A percentile compares a stretch with the other conserved stretches of the same genome.
Evolutionary conservation across 305 asterid genomes (phyloP).

Genomic region (Ruellia speciosa): DNA sequence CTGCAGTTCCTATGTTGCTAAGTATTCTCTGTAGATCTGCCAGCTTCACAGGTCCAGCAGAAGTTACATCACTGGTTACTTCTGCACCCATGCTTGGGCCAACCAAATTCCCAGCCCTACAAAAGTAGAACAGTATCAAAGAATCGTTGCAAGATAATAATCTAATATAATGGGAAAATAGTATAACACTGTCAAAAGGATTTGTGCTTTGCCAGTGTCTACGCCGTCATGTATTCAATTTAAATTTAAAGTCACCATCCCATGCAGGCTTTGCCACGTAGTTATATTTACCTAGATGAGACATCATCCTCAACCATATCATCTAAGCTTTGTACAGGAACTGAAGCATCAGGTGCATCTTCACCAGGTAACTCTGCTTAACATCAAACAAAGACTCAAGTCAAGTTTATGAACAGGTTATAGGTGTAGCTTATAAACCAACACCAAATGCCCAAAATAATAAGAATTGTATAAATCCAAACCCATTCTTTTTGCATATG

Average conservation of each 20-base stretch:
- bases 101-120: slow-evolving; percentile 83
- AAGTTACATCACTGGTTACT: slow-evolving; percentile 71
- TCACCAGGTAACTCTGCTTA: slow-evolving; percentile 52
- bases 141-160: slow-evolving; percentile 6
- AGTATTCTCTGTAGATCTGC: slow-evolving; percentile 85
- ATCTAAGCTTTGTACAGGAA: slow-evolving; percentile 50
- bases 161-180: slow-evolving; percentile 1
- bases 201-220: too few species aligned
- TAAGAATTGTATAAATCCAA: slow-evolving; percentile 7
- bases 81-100: slow-evolving; percentile 71
- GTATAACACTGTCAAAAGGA: not conserved
- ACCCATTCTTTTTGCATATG: slow-evolving; percentile 11
- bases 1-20: slow-evolving; percentile 75
- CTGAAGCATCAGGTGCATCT: slow-evolving; percentile 63
- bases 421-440: slow-evolving; percentile 4
- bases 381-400: slow-evolving; percentile 19
- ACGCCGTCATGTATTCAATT: slow-evolving; percentile 1
- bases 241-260: slow-evolving; percentile 16
- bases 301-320: slow-evolving; percentile 62
- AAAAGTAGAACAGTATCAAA: slow-evolving; percentile 22
- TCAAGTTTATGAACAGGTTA: slow-evolving; percentile 1
- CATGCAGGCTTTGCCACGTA: slow-evolving; percentile 4
- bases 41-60: slow-evolving; percentile 89
- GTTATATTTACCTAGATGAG: slow-evolving; percentile 56
- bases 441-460: slow-evolving; percentile 13